Conservation (phyloP, 139 green algal species). For the Micractinium conductrix region DNA sequence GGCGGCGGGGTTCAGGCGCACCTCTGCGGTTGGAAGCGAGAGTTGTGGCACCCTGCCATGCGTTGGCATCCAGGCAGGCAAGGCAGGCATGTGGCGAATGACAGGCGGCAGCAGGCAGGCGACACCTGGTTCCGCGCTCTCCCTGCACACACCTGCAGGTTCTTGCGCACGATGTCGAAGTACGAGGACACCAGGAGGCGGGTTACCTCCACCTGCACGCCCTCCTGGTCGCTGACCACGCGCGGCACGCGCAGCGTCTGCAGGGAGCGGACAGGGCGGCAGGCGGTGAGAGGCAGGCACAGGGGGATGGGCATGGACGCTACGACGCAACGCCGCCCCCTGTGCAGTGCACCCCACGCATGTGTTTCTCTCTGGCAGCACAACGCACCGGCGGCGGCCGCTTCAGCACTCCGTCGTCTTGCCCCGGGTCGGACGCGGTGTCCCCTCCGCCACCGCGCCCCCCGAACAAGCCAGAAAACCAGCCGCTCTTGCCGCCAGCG, state of each 20-base stretch:
- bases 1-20: not conserved
- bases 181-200: slow-evolving; percentile 89
- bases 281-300: not conserved
- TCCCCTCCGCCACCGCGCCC: not conserved
- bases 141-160: slow-evolving; percentile 59
- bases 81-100: not conserved
- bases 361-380: no score
- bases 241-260: slow-evolving; percentile 54
- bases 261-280: not conserved
- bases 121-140: not conserved
- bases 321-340: not conserved
- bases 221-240: slow-evolving; percentile 64
- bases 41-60: no score
- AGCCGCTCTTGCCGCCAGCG: slow-evolving; percentile 21
- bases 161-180: slow-evolving; percentile 90
- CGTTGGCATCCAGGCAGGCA: no score
- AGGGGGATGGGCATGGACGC: not conserved
- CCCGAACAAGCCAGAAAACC: slow-evolving; percentile 50
- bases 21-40: no score
- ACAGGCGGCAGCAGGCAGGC: not conserved
- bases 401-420: slow-evolving; percentile 2
- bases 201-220: slow-evolving; percentile 89
- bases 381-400: slow-evolving; percentile 14
- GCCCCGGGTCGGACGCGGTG: not conserved
- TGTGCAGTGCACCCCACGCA: no score